Evolutionary conservation across 1,284 basidiomycete genomes (phyloP).

Genomic region (Naganishia sp.): DNA sequence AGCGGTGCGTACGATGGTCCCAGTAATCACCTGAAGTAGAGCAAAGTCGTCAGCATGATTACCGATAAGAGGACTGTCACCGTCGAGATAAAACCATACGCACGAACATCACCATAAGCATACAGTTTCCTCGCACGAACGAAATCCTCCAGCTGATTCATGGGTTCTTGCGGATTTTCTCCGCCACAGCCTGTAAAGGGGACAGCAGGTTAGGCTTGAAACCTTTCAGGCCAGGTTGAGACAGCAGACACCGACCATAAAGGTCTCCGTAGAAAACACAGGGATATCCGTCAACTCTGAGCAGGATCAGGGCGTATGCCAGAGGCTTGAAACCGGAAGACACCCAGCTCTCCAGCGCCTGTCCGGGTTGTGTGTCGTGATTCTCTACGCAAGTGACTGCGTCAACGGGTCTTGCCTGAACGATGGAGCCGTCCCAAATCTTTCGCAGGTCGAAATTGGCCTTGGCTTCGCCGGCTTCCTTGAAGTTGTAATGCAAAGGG

Average conservation of each 20-base stretch:
- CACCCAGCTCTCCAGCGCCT: slow-evolving; percentile 61
- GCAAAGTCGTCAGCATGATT: background rate
- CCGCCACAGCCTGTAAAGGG: slow-evolving; percentile 56
- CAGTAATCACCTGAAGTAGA: slow-evolving; percentile 51
- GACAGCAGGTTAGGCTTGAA: background rate
- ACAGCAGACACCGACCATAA: slow-evolving; percentile 43
- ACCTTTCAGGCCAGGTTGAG: background rate
- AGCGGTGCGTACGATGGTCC: slow-evolving; percentile 56
- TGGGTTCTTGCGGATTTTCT: slow-evolving; percentile 56
- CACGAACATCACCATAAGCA: slow-evolving; percentile 42
- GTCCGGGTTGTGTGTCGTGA: slow-evolving; percentile 60
- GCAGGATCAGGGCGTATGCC: slow-evolving; percentile 79
- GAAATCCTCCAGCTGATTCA: slow-evolving; percentile 58
- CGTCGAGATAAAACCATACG: slow-evolving; percentile 37
- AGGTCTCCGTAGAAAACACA: slow-evolving; percentile 93
- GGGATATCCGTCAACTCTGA: slow-evolving; percentile 82
- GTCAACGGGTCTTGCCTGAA: slow-evolving; percentile 60
- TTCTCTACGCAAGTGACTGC: slow-evolving; percentile 53
- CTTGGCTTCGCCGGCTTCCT: slow-evolving; percentile 58
- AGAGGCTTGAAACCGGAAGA: slow-evolving; percentile 61
- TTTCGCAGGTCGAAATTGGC: slow-evolving; percentile 58
- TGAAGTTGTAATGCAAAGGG: slow-evolving; percentile 62
- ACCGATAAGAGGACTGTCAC: background rate
- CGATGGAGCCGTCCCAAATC: slow-evolving; percentile 62
- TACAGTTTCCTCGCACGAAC: slow-evolving; percentile 59